Evolutionary conservation across 441 rosid genomes (phyloP), one percentile per base, ranked within the genome.

Genomic region (Kokia cookei): DNA sequence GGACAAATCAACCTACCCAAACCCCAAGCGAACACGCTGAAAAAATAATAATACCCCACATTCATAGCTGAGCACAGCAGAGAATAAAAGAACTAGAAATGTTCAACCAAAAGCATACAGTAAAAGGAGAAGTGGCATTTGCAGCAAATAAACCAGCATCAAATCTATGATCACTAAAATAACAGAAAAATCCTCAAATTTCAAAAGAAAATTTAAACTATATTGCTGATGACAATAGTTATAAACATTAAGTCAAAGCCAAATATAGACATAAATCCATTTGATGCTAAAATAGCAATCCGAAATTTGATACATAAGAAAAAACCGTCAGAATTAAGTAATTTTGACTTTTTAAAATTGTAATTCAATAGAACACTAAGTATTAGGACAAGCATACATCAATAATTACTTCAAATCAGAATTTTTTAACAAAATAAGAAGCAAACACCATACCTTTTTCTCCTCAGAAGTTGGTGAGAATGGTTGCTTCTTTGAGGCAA

Each of bases 401-500:
- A 15, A 40, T 15, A 11, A 69, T 8, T n/a, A 15, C 45, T 27
- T 51, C 27, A 29, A 51, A 69, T 26, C 71, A 69, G 60, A 27
- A 50, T 29, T 19, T 2, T 17, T 42, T 40, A 69, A 37, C 54
- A 63, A 67, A 55, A 35, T 5, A 12, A 45, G 4, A 12, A 45
- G 47, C 54, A 42, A 57, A 29, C 10, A 15, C 5, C 10, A 22
- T 22, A 87, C 96, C 92, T 89, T 93, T 82, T 89, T 93, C 80
- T 90, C 99, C 79, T 95, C 99, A 0, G 98, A 95, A 65, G 83
- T 68, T 19, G 87, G 88, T 65, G 84, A 81, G 48, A 88, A 87
- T 32, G 93, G 96, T 76, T 87, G 91, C 82, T 89, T 89, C 82
- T 91, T 93, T 24, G 91, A 85, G 54, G 87, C 82, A 48, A 93